Percentiles rank a stretch among this genome's conserved stretches.
phyloP scores from a whole-genome alignment of 1,284 basidiomycete genomes.

The Ganoderma lingzhi region DNA sequence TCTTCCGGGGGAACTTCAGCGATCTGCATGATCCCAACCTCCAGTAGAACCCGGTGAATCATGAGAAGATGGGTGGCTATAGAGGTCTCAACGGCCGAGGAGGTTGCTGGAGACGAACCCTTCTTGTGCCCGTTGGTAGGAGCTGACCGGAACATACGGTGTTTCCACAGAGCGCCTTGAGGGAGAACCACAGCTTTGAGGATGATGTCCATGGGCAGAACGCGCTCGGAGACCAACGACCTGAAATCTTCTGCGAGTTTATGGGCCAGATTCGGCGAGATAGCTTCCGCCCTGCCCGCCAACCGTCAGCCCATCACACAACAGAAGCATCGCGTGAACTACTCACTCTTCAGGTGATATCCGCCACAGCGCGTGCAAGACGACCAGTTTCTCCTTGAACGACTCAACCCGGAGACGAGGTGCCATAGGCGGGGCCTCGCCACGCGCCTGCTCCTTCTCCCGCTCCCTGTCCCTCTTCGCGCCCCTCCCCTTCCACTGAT shows the following conservation, averaged over 20 bases:
- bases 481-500: conserved; percentile 55
- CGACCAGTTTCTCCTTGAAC: conserved; percentile 77
- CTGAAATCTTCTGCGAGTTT: conserved; percentile 62
- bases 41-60: conserved; percentile 72
- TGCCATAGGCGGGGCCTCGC: conserved; percentile 43
- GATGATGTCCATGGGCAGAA: conserved; percentile 81
- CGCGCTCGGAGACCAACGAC: conserved; percentile 68
- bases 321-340: conserved; percentile 16
- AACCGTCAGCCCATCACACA: conserved; percentile 5
- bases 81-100: conserved; percentile 64
- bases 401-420: conserved; percentile 58
- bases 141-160: conserved; percentile 69
- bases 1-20: conserved; percentile 60
- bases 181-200: conserved; percentile 78
- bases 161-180: conserved; percentile 85
- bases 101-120: conserved; percentile 30
- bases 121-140: conserved; percentile 43
- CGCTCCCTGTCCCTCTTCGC: conserved; percentile 50
- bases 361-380: conserved; percentile 78
- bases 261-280: conserved; percentile 53
- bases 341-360: conserved; percentile 67
- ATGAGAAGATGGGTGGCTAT: conserved; percentile 80
- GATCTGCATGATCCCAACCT: conserved; percentile 68
- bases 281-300: conserved; percentile 49
- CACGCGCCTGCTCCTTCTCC: conserved; percentile 42